phyloP scores from a whole-genome alignment of 345 rosid genomes.

The Sisymbrium altissimum region DNA sequence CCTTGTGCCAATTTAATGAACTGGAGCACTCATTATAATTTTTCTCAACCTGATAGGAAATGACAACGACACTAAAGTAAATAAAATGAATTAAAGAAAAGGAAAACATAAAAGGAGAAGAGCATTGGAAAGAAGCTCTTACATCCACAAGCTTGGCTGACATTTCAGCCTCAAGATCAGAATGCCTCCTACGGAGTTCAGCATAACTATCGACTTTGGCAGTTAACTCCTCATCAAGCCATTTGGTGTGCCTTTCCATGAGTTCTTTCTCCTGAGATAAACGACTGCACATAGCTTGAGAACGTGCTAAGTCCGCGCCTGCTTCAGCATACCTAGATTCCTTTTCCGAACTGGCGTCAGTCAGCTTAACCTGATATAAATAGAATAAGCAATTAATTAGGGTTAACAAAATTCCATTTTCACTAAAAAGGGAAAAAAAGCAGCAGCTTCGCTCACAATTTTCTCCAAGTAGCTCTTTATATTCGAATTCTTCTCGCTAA shows the following conservation, averaged over 20 bases:
- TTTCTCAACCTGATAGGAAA: conserved; percentile 51
- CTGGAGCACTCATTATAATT: conserved; percentile 55
- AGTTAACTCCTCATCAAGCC: conserved; percentile 91
- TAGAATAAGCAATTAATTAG: conserved; percentile 5
- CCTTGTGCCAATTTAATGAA: conserved; percentile 72
- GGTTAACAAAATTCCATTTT: not conserved
- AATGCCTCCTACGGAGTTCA: conserved; percentile 57
- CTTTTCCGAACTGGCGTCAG: conserved; percentile 56
- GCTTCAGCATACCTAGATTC: conserved; percentile 65
- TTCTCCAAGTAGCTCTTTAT: conserved; percentile 73
- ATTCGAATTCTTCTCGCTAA: conserved; percentile 72
- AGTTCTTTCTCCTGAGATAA: conserved; percentile 96
- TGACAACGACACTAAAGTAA: not conserved
- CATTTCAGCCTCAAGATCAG: conserved; percentile 78
- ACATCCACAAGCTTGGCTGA: conserved; percentile 76
- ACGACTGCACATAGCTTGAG: conserved; percentile 60
- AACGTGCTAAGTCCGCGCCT: conserved; percentile 64
- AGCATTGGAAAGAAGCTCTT: conserved; percentile 23
- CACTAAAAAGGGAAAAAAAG: not conserved
- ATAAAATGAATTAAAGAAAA: not conserved
- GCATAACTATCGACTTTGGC: conserved; percentile 60
- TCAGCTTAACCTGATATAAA: conserved; percentile 59
- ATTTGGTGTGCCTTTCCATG: conserved; percentile 72
- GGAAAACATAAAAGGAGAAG: not conserved
- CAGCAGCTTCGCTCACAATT: conserved; percentile 47